Evolutionary conservation across 1,139 yeast species (phyloP).

Genomic region (Kodamaea arcana): DNA sequence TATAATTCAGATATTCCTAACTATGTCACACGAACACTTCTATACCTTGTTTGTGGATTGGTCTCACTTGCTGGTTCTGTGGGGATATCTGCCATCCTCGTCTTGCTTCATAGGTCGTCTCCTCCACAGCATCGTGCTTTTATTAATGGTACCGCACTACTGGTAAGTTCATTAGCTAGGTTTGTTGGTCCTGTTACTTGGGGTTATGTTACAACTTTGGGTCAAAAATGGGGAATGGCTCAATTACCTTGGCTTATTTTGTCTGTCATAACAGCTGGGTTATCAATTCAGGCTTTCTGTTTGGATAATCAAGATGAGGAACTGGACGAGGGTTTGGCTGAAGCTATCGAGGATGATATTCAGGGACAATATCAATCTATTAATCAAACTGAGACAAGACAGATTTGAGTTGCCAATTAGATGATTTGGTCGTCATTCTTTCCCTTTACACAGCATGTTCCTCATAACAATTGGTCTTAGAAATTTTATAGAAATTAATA

Average conservation of each 20-base stretch:
- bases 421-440: too few species aligned
- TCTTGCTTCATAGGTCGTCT: conserved; percentile 47
- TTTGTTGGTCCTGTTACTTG: conserved; percentile 56
- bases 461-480: too few species aligned
- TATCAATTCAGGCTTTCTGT: conserved; percentile 26
- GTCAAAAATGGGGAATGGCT: conserved; percentile 29
- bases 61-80: conserved; percentile 3
- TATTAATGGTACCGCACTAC: conserved; percentile 49
- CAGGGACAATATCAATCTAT: not conserved
- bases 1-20: conserved; percentile 15
- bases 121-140: conserved; percentile 47
- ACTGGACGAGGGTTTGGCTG: not conserved
- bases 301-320: not conserved
- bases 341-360: not conserved
- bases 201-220: conserved; percentile 52
- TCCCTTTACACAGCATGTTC: too few species aligned
- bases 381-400: not conserved
- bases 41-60: conserved; percentile 4
- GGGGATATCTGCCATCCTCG: conserved; percentile 15
- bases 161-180: conserved; percentile 52
- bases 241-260: conserved; percentile 52
- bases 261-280: conserved; percentile 32
- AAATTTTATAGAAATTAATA: too few species aligned
- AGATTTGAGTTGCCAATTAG: too few species aligned
- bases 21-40: conserved; percentile 2